These are phyloP conservation scores for Avena insularis DNA, from an alignment of 176 grass and related monocot genomes.

Conservation along the genomic window DNA sequence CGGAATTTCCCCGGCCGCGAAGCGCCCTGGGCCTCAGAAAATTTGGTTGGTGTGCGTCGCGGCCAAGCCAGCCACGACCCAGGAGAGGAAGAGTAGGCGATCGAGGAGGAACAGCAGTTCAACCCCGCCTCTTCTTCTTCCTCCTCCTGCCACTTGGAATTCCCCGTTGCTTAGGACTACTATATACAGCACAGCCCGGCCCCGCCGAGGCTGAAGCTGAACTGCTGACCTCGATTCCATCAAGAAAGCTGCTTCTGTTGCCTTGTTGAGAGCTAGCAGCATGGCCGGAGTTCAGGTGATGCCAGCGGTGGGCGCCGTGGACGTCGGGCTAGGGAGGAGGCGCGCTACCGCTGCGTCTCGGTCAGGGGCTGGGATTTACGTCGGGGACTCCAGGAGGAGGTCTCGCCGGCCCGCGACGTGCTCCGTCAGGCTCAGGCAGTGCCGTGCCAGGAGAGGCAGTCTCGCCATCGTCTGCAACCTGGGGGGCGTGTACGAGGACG, in stretches of 20 bases:
- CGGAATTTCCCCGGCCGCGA: neutral
- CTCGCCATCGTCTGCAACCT: conserved; percentile 61
- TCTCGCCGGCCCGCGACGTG: conserved; percentile 38
- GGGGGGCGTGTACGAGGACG: conserved; percentile 66
- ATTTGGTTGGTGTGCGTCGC: conserved; percentile 39
- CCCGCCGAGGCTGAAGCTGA: neutral
- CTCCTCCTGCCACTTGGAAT: conserved; percentile 31
- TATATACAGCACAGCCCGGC: neutral
- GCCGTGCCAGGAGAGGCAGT: neutral
- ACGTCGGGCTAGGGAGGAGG: neutral
- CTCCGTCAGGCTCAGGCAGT: conserved; percentile 36
- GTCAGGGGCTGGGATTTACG: conserved; percentile 13
- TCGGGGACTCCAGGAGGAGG: conserved; percentile 42
- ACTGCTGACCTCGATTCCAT: neutral
- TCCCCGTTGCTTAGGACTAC: neutral
- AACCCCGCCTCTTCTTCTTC: conserved; percentile 1
- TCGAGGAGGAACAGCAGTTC: conserved; percentile 19
- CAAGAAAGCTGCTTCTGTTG: neutral
- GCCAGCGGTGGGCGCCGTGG: conserved; percentile 46
- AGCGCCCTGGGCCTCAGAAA: conserved; percentile 45
- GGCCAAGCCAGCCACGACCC: conserved; percentile 18
- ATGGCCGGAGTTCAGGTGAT: conserved; percentile 50
- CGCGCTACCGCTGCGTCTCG: neutral
- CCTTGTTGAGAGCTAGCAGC: neutral
- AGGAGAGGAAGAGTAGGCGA: too few species aligned